phyloP scores from a whole-genome alignment of 768 basidiomycete genomes.

The Trametes punicea region DNA sequence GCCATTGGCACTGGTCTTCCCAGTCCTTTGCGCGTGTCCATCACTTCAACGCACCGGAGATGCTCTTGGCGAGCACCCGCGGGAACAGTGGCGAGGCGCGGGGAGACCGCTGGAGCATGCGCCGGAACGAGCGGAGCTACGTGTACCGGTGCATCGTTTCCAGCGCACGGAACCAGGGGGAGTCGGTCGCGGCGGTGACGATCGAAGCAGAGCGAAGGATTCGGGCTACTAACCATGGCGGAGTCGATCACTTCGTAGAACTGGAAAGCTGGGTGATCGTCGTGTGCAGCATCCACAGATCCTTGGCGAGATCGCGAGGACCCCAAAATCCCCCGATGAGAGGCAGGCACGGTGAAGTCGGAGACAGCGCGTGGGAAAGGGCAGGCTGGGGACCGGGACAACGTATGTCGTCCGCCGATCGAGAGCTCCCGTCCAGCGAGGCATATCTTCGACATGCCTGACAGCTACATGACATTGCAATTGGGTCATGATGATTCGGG shows the following conservation, averaged over 20 bases:
- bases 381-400: background rate
- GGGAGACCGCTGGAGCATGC: too few relatives aligned
- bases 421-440: background rate
- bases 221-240: background rate
- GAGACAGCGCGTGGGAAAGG: background rate
- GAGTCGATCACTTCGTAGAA: background rate
- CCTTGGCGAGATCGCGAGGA: conserved; percentile 3
- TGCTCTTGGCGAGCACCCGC: too few relatives aligned
- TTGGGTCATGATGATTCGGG: background rate
- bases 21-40: too few relatives aligned
- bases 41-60: too few relatives aligned
- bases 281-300: background rate
- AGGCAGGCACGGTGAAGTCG: background rate
- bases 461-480: background rate
- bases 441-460: background rate
- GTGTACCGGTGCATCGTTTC: too few relatives aligned
- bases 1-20: too few relatives aligned
- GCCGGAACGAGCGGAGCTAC: too few relatives aligned
- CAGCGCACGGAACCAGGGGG: background rate
- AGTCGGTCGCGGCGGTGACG: background rate
- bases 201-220: background rate
- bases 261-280: background rate
- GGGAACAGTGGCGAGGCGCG: too few relatives aligned
- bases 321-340: conserved; percentile 2
- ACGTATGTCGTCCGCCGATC: conserved; percentile 2